These are phyloP conservation scores for Erysimum pusillum DNA, from an alignment of 441 rosid genomes.

Conservation along the genomic window DNA sequence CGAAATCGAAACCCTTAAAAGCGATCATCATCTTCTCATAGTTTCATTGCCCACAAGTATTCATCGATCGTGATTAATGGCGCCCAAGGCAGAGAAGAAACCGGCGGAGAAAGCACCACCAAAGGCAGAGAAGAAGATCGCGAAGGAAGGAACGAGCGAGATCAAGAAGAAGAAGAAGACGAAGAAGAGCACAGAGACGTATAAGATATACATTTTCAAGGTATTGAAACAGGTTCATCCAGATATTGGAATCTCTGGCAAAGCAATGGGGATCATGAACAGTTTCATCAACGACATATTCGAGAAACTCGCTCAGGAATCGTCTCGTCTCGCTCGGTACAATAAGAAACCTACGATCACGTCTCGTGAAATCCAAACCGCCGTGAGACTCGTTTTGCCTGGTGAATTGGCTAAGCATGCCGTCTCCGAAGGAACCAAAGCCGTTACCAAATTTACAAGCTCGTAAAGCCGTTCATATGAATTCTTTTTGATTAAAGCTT, in stretches of 20 bases:
- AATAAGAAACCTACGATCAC: slow-evolving; percentile 58
- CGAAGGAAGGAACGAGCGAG: slow-evolving; percentile 57
- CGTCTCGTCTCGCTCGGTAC: slow-evolving; percentile 54
- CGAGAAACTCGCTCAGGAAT: slow-evolving; percentile 56
- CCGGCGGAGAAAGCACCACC: slow-evolving; percentile 55
- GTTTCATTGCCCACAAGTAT: slow-evolving; percentile 1
- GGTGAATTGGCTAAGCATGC: slow-evolving; percentile 57
- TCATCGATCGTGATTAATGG: slow-evolving; percentile 27
- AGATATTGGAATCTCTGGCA: slow-evolving; percentile 49
- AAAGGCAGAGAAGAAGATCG: slow-evolving; percentile 63
- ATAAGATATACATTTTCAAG: slow-evolving; percentile 73
- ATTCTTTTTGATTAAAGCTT: too few species aligned
- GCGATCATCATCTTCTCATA: background rate
- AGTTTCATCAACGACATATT: slow-evolving; percentile 40
- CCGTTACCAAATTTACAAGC: slow-evolving; percentile 60
- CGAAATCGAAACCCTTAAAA: background rate
- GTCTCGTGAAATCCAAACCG: slow-evolving; percentile 58
- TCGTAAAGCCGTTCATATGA: too few species aligned
- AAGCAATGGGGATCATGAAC: slow-evolving; percentile 42
- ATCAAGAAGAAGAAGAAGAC: slow-evolving; percentile 57
- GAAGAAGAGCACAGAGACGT: slow-evolving; percentile 65
- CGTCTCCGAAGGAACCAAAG: slow-evolving; percentile 56
- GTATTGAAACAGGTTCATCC: slow-evolving; percentile 60
- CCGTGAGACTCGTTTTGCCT: slow-evolving; percentile 55
- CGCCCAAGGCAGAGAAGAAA: slow-evolving; percentile 46